phyloP scores from a whole-genome alignment of 139 green algal genomes.

The Chlorella sp. region DNA sequence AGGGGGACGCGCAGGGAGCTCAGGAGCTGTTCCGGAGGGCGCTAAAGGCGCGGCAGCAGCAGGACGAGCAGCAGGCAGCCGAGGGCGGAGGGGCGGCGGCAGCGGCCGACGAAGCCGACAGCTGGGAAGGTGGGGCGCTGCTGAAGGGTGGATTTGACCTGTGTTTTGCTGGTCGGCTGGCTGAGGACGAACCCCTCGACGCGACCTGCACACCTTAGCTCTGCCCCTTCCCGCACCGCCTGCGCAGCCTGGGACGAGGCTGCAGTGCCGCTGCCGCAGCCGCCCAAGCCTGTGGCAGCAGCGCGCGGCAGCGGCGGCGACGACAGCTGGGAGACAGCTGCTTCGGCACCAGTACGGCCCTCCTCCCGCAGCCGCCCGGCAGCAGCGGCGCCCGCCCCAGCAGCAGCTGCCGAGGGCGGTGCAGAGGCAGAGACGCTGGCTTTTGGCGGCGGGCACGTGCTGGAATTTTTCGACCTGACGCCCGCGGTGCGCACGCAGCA shows the following conservation, averaged over 20 bases:
- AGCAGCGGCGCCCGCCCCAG: not conserved
- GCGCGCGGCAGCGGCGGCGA: not conserved
- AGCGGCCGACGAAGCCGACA: not conserved
- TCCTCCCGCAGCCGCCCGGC: not conserved
- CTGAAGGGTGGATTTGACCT: too few species aligned
- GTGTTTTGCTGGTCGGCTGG: not conserved
- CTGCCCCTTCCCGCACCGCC: too few species aligned
- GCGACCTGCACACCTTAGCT: too few species aligned
- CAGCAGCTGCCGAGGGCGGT: not conserved
- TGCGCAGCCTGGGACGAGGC: slow-evolving; percentile 28
- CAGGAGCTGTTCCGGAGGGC: slow-evolving; percentile 6
- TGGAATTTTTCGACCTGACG: slow-evolving; percentile 27
- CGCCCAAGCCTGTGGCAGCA: not conserved
- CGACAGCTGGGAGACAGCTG: not conserved
- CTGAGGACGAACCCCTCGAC: not conserved
- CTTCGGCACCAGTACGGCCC: not conserved
- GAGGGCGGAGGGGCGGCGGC: not conserved
- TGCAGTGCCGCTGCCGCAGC: not conserved
- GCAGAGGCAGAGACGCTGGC: not conserved
- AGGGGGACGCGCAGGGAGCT: slow-evolving; percentile 6
- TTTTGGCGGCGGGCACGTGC: slow-evolving; percentile 30
- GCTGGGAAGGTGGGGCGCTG: slow-evolving; percentile 17
- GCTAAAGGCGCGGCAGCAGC: slow-evolving; percentile 6
- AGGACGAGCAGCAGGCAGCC: not conserved
- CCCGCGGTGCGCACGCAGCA: slow-evolving; percentile 15